Conservation (phyloP, 2,329 filamentous ascomycete species). For the Hymenoscyphus linearis region DNA sequence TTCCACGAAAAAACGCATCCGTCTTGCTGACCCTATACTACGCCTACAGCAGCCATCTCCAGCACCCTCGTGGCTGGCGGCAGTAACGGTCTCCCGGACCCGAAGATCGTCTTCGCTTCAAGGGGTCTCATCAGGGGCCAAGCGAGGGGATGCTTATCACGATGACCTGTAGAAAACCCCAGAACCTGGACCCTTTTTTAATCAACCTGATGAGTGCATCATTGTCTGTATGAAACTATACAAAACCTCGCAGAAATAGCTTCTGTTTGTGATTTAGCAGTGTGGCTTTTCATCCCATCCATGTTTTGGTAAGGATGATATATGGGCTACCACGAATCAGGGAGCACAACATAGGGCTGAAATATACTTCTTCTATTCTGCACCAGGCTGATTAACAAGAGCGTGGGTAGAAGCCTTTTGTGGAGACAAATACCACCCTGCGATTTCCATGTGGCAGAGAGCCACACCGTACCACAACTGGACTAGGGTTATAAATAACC, state of each 20-base stretch:
- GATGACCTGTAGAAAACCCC: neutral
- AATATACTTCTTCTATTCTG: slow-evolving; percentile 7
- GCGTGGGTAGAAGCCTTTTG: neutral
- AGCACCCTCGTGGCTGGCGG: neutral
- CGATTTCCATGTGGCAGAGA: neutral
- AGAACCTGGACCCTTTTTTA: neutral
- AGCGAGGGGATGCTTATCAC: neutral
- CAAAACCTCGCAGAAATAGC: neutral
- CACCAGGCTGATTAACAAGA: neutral
- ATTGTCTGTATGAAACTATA: neutral
- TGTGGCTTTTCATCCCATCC: neutral
- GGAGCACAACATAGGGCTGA: slow-evolving; percentile 8
- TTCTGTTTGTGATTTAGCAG: neutral
- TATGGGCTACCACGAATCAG: slow-evolving; percentile 2
- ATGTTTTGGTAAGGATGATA: neutral
- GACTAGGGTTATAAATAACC: slow-evolving; percentile 13
- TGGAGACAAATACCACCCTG: slow-evolving; percentile 1
- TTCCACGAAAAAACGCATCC: neutral
- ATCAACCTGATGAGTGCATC: neutral
- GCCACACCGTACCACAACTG: neutral
- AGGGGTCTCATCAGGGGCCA: neutral
- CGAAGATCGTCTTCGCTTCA: neutral
- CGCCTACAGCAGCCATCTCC: neutral
- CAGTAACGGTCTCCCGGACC: neutral
- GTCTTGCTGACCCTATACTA: neutral